Percentiles rank a stretch among this genome's conserved stretches.
Conservation (phyloP, 345 rosid genomes). For the Melastoma malabathricum region DNA sequence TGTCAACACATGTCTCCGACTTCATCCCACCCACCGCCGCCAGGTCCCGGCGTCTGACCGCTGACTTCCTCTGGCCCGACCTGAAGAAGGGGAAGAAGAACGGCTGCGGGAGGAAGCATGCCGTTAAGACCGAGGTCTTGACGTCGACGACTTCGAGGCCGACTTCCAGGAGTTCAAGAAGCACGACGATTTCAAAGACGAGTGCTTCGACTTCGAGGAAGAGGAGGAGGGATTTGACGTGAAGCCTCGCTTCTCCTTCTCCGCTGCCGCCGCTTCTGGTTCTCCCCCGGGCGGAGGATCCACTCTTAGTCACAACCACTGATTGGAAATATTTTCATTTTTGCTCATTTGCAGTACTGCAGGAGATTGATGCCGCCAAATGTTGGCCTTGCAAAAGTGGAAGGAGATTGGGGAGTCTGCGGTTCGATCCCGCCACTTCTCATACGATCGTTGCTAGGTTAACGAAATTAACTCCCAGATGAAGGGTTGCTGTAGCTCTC, state of each 20-base stretch:
- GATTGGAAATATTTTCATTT: too few relatives aligned
- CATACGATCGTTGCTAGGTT: too few relatives aligned
- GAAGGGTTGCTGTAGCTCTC: too few relatives aligned
- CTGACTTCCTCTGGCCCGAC: slow-evolving; percentile 68
- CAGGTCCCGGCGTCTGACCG: slow-evolving; percentile 30
- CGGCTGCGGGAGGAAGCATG: not conserved
- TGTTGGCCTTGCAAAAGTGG: too few relatives aligned
- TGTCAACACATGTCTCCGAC: slow-evolving; percentile 35
- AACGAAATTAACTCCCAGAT: too few relatives aligned
- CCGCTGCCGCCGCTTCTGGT: slow-evolving; percentile 12
- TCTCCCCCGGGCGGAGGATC: too few relatives aligned
- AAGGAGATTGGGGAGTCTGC: too few relatives aligned
- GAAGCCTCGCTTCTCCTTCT: slow-evolving; percentile 44
- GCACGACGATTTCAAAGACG: slow-evolving; percentile 42
- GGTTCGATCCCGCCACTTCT: too few relatives aligned
- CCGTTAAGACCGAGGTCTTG: slow-evolving; percentile 9
- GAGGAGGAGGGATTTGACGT: slow-evolving; percentile 25
- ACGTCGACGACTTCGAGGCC: slow-evolving; percentile 73
- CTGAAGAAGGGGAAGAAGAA: slow-evolving; percentile 36
- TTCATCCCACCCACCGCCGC: slow-evolving; percentile 30
- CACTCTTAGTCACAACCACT: too few relatives aligned
- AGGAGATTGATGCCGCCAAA: too few relatives aligned
- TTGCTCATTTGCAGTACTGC: too few relatives aligned
- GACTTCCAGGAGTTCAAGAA: slow-evolving; percentile 63
- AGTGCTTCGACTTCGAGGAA: slow-evolving; percentile 33